phyloP scores from a whole-genome alignment of 768 basidiomycete species.

The Daedaleopsis sinensis region DNA sequence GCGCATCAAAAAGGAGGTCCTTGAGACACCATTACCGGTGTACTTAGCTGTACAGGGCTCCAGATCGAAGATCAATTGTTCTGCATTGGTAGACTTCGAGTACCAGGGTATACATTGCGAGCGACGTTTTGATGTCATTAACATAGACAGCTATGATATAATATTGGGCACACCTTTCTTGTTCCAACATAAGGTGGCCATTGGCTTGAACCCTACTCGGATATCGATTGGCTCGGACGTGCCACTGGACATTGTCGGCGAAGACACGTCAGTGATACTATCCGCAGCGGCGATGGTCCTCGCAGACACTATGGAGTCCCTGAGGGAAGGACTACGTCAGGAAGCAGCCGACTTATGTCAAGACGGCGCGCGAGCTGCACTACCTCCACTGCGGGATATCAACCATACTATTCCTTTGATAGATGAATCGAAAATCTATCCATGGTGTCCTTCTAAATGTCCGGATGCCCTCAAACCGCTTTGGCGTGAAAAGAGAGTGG shows the following conservation, averaged over 20 bases:
- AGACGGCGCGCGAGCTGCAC: constrained; percentile 9
- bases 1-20: background rate
- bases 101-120: constrained; percentile 6
- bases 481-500: constrained; percentile 26
- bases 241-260: constrained; percentile 9
- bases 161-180: constrained; percentile 34
- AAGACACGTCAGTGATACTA: background rate
- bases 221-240: background rate
- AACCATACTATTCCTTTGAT: constrained; percentile 27
- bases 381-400: constrained; percentile 23
- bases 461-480: constrained; percentile 21
- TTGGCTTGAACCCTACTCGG: constrained; percentile 18
- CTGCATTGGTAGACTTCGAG: constrained; percentile 7
- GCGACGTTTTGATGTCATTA: constrained; percentile 9
- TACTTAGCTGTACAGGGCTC: constrained; percentile 38
- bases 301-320: constrained; percentile 13
- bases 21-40: constrained; percentile 30
- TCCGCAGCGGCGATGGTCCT: constrained; percentile 12
- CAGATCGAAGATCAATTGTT: constrained; percentile 24
- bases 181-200: constrained; percentile 16
- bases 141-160: constrained; percentile 30
- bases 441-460: constrained; percentile 24
- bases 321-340: constrained; percentile 9
- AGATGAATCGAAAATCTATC: constrained; percentile 21
- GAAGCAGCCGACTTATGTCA: constrained; percentile 20